Conservation (phyloP, 257 asterid species). For the Salvia hispanica region DNA sequence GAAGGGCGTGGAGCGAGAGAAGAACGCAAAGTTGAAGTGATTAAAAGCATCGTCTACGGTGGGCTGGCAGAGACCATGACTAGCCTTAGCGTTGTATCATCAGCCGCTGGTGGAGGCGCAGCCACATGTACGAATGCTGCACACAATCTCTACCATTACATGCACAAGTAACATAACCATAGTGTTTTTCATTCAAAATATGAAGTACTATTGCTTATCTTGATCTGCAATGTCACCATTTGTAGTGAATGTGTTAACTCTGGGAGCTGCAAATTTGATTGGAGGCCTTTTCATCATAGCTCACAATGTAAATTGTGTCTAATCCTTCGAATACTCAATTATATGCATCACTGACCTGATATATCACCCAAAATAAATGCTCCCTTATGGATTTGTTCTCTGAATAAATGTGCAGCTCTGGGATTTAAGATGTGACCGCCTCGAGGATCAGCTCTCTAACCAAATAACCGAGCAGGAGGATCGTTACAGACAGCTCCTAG, state of each 20-base stretch:
- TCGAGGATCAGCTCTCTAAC: slow-evolving; percentile 38
- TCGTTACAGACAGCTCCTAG: slow-evolving; percentile 68
- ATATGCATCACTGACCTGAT: no score
- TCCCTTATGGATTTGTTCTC: neutral
- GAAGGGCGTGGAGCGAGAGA: slow-evolving; percentile 43
- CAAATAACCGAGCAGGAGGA: slow-evolving; percentile 47
- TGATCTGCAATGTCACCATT: neutral
- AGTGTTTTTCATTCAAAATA: no score
- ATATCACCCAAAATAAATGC: no score
- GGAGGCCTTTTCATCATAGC: slow-evolving; percentile 72
- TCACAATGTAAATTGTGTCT: slow-evolving; percentile 66
- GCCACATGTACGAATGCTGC: slow-evolving; percentile 60
- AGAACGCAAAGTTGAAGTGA: slow-evolving; percentile 56
- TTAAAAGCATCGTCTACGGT: slow-evolving; percentile 78
- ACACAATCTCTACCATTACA: neutral
- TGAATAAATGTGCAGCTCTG: slow-evolving; percentile 54
- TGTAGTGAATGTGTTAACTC: slow-evolving; percentile 71
- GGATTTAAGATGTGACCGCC: slow-evolving; percentile 55
- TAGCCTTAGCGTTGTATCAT: slow-evolving; percentile 71
- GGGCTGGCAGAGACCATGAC: slow-evolving; percentile 74
- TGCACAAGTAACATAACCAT: no score
- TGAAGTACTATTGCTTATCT: neutral
- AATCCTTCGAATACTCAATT: no score
- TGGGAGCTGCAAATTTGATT: slow-evolving; percentile 76
- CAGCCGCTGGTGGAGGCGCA: slow-evolving; percentile 82